Base-by-base conservation (phyloP, 192 early-diverging fungal species). In the Geosiphon pyriformis region DNA sequence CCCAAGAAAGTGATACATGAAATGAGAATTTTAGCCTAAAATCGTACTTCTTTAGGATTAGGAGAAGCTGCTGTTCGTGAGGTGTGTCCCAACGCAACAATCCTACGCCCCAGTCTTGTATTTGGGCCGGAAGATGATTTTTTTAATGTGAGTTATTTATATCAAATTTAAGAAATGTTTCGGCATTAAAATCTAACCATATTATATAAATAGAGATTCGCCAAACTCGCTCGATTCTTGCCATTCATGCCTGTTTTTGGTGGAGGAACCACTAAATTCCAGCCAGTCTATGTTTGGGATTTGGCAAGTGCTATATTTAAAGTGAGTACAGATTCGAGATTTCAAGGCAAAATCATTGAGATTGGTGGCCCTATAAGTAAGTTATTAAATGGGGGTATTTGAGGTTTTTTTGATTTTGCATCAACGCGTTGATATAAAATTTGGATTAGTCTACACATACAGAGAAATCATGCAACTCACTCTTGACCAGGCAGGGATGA, bases 81-180 rank as follows among this genome's bases (percentile, higher is more conserved):
- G 35, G 31, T 33, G 29, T 60, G 20, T 35, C 69, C 69, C 4
- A 51, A 74, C 23, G 61, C 72, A 6, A 59, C 57, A 15, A 63
- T 74, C 30, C 15, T 74, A 22, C 61, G 72, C n/a, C 72, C 72
- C 22, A 74, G 72, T 55, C 22, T 74, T 11, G 65, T 74, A 70
- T 74, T 74, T 59, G 72, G 72, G 12, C 54, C 52, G 0, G 72
- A 74, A 53, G 72, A 74, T 59, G 66, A 74, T 53, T 74, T 74
- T 51, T 74, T 74, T 55, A 74, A 74, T 35, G 65, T 67, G 11
- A 50, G 47, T 47, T 23, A 8, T 3, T 55, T 4, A 42, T 0
- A 12, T 10, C 27, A 26, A 35, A 60, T 1, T 22, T 1, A 20
- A 23, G 4, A 18, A 3, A 31, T 29, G 4, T 57, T 57, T 1